Base-by-base conservation (phyloP, 1,284 basidiomycete species). In the Puccinia novopanici region DNA sequence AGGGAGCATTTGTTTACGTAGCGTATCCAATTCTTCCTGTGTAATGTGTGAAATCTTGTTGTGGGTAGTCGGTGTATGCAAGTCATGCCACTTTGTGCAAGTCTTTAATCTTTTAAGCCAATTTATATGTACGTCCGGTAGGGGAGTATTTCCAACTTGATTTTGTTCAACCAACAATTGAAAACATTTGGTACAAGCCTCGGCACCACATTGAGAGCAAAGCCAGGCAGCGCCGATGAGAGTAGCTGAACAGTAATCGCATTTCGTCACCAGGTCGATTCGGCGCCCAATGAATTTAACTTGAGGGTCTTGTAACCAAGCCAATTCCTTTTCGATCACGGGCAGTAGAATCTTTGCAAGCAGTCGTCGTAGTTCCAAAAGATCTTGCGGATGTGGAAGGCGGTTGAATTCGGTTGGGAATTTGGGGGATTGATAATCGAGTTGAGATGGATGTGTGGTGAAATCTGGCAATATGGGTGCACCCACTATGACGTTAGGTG, bases 181-280 rank as follows among this genome's bases (percentile, higher is more conserved):
- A 27, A 79, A 79, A 52, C 77, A 79, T 17, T 52, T 79, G 2
- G 55, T 24, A 52, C 77, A 79, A 30, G 77, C 15, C 34, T 24
- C 34, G n/a, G n/a, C n/a, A n/a, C n/a, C n/a, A n/a, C n/a, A n/a
- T n/a, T n/a, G n/a, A n/a, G n/a, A n/a, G n/a, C 77, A 79, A 6
- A 79, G 52, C 77, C 67, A 71, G 13, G 77, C 77, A 15, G 37
- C 67, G 24, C 77, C 77, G 19, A 79, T 72, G 2, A 79, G 59
- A 2, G 77, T 79, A 4, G 54, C 54, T 17, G 55, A 72, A 40
- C 77, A 79, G 70, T 79, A 79, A 63, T 79, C 77, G 48, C 77
- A 79, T n/a, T 71, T 79, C 10, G 55, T 71, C 3, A 61, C 54
- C 9, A 61, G 12, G 40, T 79, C 77, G 15, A 79, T 59, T 45